Percentiles rank a stretch among this genome's conserved stretches.
Conservation (phyloP, 768 basidiomycete genomes). For the Leccinellum rugosiceps region DNA sequence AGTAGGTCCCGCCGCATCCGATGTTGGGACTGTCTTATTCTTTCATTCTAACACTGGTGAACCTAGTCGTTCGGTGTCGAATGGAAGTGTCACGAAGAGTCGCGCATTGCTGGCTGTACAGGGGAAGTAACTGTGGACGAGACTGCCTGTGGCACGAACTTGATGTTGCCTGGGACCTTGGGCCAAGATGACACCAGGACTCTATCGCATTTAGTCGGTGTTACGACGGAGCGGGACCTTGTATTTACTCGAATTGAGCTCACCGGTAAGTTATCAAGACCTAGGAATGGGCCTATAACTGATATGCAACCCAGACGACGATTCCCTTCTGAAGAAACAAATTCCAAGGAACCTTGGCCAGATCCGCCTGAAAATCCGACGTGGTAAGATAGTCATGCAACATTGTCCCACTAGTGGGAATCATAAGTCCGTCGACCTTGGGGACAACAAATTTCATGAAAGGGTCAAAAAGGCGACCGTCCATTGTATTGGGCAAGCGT, state of each 20-base stretch:
- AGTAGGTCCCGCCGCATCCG: background rate
- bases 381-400: background rate
- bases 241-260: background rate
- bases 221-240: background rate
- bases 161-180: background rate
- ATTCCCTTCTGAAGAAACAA: constrained; percentile 10
- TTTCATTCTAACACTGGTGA: background rate
- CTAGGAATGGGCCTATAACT: background rate
- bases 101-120: background rate
- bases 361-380: constrained; percentile 5
- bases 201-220: background rate
- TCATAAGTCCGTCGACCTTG: background rate
- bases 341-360: constrained; percentile 12
- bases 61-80: constrained; percentile 11
- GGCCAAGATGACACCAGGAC: background rate
- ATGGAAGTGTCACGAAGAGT: constrained; percentile 9
- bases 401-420: background rate
- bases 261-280: background rate
- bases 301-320: constrained; percentile 16
- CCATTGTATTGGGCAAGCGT: background rate
- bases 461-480: background rate
- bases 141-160: background rate
- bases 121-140: constrained; percentile 12
- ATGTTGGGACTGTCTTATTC: background rate
- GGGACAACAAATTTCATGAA: background rate